Evolutionary conservation across 2,329 filamentous ascomycete species (phyloP).

Genomic region (Talaromyces sp.): DNA sequence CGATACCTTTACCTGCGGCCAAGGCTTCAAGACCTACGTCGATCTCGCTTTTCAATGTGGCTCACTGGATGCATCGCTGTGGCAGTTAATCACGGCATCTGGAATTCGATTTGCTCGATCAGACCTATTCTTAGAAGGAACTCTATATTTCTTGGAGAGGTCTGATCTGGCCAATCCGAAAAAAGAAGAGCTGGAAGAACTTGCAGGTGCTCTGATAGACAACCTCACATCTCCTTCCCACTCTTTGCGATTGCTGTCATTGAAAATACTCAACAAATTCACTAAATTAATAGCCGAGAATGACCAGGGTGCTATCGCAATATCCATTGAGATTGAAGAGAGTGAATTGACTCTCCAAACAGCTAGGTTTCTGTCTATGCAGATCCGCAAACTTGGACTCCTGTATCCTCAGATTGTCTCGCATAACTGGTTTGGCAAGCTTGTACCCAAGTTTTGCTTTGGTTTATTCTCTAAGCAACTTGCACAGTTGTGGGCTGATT

Average conservation of each 20-base stretch:
- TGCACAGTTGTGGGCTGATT: constrained; percentile 82
- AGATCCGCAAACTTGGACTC: constrained; percentile 70
- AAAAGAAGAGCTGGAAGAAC: constrained; percentile 54
- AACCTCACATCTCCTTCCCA: constrained; percentile 75
- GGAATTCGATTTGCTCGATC: constrained; percentile 62
- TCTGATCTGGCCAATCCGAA: constrained; percentile 30
- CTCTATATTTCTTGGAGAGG: constrained; percentile 46
- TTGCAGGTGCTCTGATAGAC: constrained; percentile 61
- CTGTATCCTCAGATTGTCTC: constrained; percentile 57
- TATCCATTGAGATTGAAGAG: constrained; percentile 75
- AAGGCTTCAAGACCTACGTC: constrained; percentile 69
- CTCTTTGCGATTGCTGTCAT: constrained; percentile 64
- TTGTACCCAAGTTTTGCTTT: constrained; percentile 79
- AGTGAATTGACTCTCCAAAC: constrained; percentile 73
- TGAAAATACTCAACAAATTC: constrained; percentile 66
- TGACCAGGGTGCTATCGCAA: constrained; percentile 39
- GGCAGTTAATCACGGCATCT: constrained; percentile 60
- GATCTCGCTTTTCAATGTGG: constrained; percentile 58
- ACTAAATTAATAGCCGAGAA: constrained; percentile 45
- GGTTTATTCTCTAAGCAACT: constrained; percentile 83
- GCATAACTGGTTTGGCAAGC: constrained; percentile 61
- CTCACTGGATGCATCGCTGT: constrained; percentile 56
- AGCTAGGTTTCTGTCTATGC: constrained; percentile 73
- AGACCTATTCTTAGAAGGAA: constrained; percentile 61
- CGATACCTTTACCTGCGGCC: constrained; percentile 68